Percentiles rank a stretch among this genome's conserved stretches.
Conservation (phyloP, 192 early-diverging fungal genomes). For the Backusella westeae region DNA sequence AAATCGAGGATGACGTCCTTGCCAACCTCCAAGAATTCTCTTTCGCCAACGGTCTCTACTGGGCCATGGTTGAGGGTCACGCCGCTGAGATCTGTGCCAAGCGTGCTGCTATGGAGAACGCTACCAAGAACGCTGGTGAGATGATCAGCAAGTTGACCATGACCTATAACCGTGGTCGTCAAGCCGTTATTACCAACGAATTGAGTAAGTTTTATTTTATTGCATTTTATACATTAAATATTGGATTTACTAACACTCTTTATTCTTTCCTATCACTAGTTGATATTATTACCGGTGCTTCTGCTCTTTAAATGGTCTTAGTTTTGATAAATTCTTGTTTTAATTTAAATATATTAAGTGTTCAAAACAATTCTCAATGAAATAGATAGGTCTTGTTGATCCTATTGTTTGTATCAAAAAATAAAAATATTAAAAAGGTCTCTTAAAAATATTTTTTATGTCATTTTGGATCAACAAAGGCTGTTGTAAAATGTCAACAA, state of each 20-base stretch:
- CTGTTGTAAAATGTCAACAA: no score
- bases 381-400: conserved; percentile 1
- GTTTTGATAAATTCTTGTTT: neutral
- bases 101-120: conserved; percentile 99
- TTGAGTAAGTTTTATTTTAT: conserved; percentile 53
- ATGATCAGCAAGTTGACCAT: conserved; percentile 96
- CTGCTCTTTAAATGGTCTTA: conserved; percentile 67
- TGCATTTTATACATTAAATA: neutral
- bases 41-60: conserved; percentile 92
- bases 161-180: conserved; percentile 96
- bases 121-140: conserved; percentile 98
- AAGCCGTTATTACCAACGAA: conserved; percentile 98
- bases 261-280: conserved; percentile 38
- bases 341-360: conserved; percentile 5
- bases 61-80: conserved; percentile 95
- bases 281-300: conserved; percentile 97
- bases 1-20: conserved; percentile 85
- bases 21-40: conserved; percentile 91
- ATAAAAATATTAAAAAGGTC: conserved; percentile 3
- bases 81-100: conserved; percentile 95
- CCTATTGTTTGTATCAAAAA: conserved; percentile 10
- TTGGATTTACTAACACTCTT: neutral
- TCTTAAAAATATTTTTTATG: neutral
- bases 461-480: neutral
- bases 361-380: neutral